These are phyloP conservation scores for Thalassiosira gravida DNA, from an alignment of 352 stramenopile species.

Conservation along the genomic window DNA sequence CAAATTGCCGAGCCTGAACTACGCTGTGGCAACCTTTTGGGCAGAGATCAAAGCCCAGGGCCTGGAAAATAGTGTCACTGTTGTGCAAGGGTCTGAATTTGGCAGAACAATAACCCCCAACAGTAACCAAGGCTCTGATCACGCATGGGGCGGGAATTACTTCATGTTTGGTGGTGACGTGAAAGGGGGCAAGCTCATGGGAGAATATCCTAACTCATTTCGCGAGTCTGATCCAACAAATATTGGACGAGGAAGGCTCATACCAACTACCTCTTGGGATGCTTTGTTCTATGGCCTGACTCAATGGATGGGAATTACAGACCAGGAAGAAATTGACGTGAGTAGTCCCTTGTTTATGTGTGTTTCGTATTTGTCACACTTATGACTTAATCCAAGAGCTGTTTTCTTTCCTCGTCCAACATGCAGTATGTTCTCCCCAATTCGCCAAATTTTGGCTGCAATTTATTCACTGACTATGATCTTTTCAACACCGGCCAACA, in stretches of 20 bases:
- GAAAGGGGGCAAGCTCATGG: conserved; percentile 68
- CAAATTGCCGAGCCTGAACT: conserved; percentile 68
- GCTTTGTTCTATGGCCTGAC: conserved; percentile 44
- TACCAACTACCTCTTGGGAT: conserved; percentile 68
- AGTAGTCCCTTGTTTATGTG: not conserved
- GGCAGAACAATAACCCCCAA: conserved; percentile 77
- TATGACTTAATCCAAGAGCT: too few species aligned
- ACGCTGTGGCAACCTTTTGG: conserved; percentile 69
- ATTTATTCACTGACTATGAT: conserved; percentile 53
- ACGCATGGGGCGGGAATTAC: conserved; percentile 66
- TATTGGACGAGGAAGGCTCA: conserved; percentile 51
- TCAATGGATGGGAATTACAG: conserved; percentile 69
- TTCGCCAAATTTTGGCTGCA: conserved; percentile 48
- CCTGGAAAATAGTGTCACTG: conserved; percentile 50
- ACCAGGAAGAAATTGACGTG: conserved; percentile 52
- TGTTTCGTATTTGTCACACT: not conserved
- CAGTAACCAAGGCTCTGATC: conserved; percentile 65
- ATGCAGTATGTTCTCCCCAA: conserved; percentile 50
- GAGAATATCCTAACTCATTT: conserved; percentile 73
- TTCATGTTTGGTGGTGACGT: conserved; percentile 72
- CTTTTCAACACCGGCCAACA: conserved; percentile 42
- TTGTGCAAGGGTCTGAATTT: conserved; percentile 74
- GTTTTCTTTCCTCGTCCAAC: too few species aligned
- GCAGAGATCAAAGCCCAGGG: conserved; percentile 61
- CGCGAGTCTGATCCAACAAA: conserved; percentile 45